Evolutionary conservation across 192 early-diverging fungal species (phyloP).

Genomic region (Diversispora epigaea): DNA sequence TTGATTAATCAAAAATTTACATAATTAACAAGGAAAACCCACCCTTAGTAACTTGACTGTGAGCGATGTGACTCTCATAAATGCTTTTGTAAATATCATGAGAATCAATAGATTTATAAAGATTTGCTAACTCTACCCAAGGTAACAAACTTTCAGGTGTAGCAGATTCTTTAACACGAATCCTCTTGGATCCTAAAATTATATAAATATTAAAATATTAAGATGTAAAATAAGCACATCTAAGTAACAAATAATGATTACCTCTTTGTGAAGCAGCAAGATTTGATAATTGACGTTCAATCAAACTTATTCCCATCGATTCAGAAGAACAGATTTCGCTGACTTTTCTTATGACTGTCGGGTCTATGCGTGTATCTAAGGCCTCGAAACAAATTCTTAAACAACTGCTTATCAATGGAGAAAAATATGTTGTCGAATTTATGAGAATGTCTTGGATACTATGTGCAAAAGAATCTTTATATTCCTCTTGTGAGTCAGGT

Average conservation of each 20-base stretch:
- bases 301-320: constrained; percentile 50
- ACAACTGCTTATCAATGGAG: constrained; percentile 52
- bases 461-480: constrained; percentile 35
- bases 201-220: neutral
- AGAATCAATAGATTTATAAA: constrained; percentile 66
- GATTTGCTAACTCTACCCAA: constrained; percentile 62
- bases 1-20: neutral
- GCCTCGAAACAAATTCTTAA: constrained; percentile 51
- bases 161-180: constrained; percentile 27
- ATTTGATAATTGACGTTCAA: constrained; percentile 48
- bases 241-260: neutral
- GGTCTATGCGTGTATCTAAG: constrained; percentile 36
- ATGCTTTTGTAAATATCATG: constrained; percentile 65
- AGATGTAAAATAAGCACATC: neutral
- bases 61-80: constrained; percentile 58
- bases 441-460: constrained; percentile 39
- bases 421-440: constrained; percentile 38
- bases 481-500: constrained; percentile 31
- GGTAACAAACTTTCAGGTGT: constrained; percentile 34
- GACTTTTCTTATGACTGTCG: constrained; percentile 36
- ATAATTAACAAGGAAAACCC: neutral
- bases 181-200: constrained; percentile 29
- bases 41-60: constrained; percentile 45
- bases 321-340: constrained; percentile 50
- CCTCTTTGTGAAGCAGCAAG: constrained; percentile 34